Evolutionary conservation across 108 stramenopile species (phyloP).

Genomic region (Poteriospumella lacustris): DNA sequence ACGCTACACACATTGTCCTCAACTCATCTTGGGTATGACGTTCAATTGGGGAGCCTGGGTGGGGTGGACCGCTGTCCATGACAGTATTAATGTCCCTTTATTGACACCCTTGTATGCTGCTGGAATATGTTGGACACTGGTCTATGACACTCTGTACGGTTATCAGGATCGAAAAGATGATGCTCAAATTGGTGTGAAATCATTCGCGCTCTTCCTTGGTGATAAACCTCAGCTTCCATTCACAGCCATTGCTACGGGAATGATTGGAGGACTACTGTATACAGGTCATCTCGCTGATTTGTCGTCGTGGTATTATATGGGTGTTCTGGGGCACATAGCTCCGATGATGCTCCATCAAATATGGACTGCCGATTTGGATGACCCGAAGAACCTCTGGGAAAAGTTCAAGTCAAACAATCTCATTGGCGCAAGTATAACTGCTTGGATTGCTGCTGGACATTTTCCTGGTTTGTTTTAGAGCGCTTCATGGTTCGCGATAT

Average conservation of each 20-base stretch:
- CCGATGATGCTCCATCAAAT: constrained; percentile 52
- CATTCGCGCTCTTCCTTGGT: background rate
- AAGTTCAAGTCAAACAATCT: constrained; percentile 43
- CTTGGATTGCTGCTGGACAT: constrained; percentile 35
- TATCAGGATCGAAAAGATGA: constrained; percentile 95
- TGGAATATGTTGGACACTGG: constrained; percentile 86
- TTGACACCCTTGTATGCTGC: constrained; percentile 74
- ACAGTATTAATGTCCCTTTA: constrained; percentile 57
- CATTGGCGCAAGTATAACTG: constrained; percentile 41
- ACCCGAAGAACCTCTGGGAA: constrained; percentile 38
- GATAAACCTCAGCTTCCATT: constrained; percentile 23
- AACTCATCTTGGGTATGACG: constrained; percentile 84
- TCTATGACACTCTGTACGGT: constrained; percentile 97
- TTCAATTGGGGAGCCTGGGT: constrained; percentile 97
- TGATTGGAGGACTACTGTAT: constrained; percentile 30
- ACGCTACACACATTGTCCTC: constrained; percentile 84
- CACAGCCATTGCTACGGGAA: constrained; percentile 38
- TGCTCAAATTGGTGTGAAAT: constrained; percentile 36
- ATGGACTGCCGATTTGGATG: constrained; percentile 43
- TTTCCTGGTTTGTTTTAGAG: background rate
- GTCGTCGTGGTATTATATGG: constrained; percentile 41
- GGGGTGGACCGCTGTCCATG: constrained; percentile 48
- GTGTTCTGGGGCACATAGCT: constrained; percentile 14
- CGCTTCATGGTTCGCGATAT: too few species aligned
- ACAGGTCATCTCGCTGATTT: constrained; percentile 27